Conservation (phyloP, 2,329 filamentous ascomycete species). For the Colletotrichum sojae region DNA sequence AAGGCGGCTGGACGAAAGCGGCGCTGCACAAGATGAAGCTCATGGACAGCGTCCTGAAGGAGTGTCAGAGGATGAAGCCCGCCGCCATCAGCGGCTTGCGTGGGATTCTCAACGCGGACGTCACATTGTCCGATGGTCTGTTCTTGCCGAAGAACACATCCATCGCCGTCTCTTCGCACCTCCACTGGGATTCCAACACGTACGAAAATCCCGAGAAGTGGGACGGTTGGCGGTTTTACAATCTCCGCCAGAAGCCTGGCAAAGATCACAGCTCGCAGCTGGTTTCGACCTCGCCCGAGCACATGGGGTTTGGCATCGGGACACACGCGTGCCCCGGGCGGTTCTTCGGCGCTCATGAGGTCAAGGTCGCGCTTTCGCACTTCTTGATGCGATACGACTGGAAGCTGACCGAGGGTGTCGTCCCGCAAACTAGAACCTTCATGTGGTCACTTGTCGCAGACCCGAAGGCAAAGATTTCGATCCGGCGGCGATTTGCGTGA, state of each 20-base stretch:
- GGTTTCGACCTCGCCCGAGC: conserved; percentile 52
- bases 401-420: conserved; percentile 5
- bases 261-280: conserved; percentile 52
- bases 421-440: conserved; percentile 15
- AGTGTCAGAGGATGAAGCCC: conserved; percentile 49
- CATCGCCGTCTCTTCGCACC: conserved; percentile 18
- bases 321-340: conserved; percentile 58
- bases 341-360: conserved; percentile 61
- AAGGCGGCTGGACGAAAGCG: conserved; percentile 51
- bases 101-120: background rate
- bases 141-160: background rate
- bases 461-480: conserved; percentile 11
- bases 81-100: conserved; percentile 16
- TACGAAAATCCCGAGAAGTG: conserved; percentile 14
- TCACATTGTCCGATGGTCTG: conserved; percentile 23
- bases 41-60: conserved; percentile 59
- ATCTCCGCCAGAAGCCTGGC: conserved; percentile 27
- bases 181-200: conserved; percentile 16
- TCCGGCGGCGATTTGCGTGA: background rate
- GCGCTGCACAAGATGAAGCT: conserved; percentile 55
- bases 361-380: conserved; percentile 59
- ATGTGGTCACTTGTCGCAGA: conserved; percentile 30
- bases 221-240: conserved; percentile 15
- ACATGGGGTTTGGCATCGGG: conserved; percentile 55
- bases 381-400: conserved; percentile 57